These are phyloP conservation scores for Pyronema domesticum DNA, from an alignment of 495 filamentous ascomycete genomes.

Conservation along the genomic window DNA sequence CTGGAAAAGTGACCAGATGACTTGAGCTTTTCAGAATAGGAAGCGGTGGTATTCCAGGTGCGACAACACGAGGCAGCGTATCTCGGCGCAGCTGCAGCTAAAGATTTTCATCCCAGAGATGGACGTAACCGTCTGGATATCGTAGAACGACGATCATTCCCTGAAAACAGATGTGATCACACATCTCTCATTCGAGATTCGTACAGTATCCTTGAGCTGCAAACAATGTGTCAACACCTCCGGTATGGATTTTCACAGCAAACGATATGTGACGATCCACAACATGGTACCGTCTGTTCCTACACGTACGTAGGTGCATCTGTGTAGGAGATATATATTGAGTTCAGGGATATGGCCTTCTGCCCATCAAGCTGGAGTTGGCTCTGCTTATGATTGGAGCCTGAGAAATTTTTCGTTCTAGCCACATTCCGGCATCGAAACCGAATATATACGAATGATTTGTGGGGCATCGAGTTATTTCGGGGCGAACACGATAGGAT, in stretches of 20 bases:
- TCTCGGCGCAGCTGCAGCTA: not conserved
- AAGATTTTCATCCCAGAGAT: not conserved
- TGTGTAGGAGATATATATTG: not conserved
- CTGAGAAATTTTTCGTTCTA: not conserved
- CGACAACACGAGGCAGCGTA: not conserved
- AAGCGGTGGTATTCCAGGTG: not conserved
- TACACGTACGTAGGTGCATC: conserved; percentile 1
- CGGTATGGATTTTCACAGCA: not conserved
- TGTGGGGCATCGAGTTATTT: not conserved
- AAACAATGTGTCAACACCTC: not conserved
- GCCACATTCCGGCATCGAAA: not conserved
- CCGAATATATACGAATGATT: not conserved
- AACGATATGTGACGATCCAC: not conserved
- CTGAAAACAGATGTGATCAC: not conserved
- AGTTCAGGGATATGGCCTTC: not conserved
- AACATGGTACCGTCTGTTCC: not conserved
- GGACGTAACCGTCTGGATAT: not conserved
- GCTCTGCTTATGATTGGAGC: not conserved
- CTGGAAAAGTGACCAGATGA: not conserved
- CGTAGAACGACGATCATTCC: not conserved
- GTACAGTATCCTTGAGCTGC: not conserved
- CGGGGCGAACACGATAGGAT: not conserved
- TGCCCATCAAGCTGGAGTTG: not conserved
- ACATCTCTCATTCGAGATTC: not conserved
- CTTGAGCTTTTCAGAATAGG: not conserved